Percentiles rank a stretch among this genome's conserved stretches.
Conservation (phyloP, 352 stramenopile genomes). For the Pythium periplocum region DNA sequence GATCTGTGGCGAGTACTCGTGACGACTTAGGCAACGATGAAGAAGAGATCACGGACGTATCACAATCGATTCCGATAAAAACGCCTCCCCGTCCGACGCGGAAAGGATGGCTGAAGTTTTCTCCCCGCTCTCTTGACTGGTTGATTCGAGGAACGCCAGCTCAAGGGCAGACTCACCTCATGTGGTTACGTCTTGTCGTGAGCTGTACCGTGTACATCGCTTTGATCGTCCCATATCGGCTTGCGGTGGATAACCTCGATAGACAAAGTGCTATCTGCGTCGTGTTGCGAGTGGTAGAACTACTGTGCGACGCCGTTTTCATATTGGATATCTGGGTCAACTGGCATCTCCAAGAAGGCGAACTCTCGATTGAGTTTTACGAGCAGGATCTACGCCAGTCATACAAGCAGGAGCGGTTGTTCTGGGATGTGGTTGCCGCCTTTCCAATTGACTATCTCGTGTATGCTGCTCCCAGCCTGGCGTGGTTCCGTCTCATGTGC, state of each 20-base stretch:
- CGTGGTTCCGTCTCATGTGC: conserved; percentile 38
- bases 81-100: neutral
- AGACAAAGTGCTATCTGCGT: conserved; percentile 24
- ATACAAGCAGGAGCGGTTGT: conserved; percentile 36
- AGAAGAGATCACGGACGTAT: neutral
- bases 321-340: conserved; percentile 51
- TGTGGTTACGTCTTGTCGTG: conserved; percentile 36
- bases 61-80: neutral
- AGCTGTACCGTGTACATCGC: conserved; percentile 33
- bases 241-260: conserved; percentile 37
- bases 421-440: conserved; percentile 38
- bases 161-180: conserved; percentile 34
- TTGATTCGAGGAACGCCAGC: conserved; percentile 21
- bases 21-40: conserved; percentile 3
- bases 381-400: conserved; percentile 33
- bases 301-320: conserved; percentile 35
- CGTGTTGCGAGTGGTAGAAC: conserved; percentile 26
- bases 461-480: conserved; percentile 7
- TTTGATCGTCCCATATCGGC: conserved; percentile 41
- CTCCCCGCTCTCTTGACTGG: neutral
- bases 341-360: conserved; percentile 34
- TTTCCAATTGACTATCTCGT: conserved; percentile 41
- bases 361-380: conserved; percentile 44
- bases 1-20: neutral
- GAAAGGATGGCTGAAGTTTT: neutral